Conservation (phyloP, 2,329 filamentous ascomycete species). For the Mycocentrospora acerina region DNA sequence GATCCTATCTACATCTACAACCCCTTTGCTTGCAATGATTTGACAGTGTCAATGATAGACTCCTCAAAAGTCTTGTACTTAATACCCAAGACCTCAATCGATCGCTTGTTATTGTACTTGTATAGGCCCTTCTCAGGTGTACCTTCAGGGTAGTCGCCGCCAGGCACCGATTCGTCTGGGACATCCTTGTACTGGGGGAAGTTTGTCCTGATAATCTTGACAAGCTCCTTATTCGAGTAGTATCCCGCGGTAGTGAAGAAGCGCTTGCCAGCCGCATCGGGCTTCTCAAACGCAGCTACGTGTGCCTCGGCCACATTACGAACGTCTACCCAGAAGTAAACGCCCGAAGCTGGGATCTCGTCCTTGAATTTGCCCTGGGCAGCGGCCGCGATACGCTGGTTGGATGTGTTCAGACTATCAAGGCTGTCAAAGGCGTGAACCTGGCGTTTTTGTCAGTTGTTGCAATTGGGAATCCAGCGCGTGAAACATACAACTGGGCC, state of each 20-base stretch:
- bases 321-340: constrained; percentile 52
- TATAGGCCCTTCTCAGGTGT: constrained; percentile 45
- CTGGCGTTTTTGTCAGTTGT: constrained; percentile 19
- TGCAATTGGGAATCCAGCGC: too few relatives aligned
- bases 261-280: constrained; percentile 61
- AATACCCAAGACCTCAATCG: constrained; percentile 59
- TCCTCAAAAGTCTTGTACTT: constrained; percentile 61
- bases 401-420: constrained; percentile 71
- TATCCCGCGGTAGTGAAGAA: constrained; percentile 62
- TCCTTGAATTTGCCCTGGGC: constrained; percentile 63
- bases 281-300: constrained; percentile 59
- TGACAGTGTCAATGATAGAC: constrained; percentile 63
- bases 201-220: constrained; percentile 56
- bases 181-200: constrained; percentile 57
- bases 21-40: constrained; percentile 60
- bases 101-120: constrained; percentile 58
- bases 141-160: constrained; percentile 49
- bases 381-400: constrained; percentile 65
- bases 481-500: constrained; percentile 49
- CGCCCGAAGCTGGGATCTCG: constrained; percentile 59
- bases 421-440: constrained; percentile 62
- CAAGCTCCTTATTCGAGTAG: constrained; percentile 63
- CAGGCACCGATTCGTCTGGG: constrained; percentile 46
- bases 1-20: constrained; percentile 30
- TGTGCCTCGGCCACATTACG: constrained; percentile 64